These are phyloP conservation scores for Globisporangium camurandrum DNA, from an alignment of 352 stramenopile genomes.

Conservation along the genomic window DNA sequence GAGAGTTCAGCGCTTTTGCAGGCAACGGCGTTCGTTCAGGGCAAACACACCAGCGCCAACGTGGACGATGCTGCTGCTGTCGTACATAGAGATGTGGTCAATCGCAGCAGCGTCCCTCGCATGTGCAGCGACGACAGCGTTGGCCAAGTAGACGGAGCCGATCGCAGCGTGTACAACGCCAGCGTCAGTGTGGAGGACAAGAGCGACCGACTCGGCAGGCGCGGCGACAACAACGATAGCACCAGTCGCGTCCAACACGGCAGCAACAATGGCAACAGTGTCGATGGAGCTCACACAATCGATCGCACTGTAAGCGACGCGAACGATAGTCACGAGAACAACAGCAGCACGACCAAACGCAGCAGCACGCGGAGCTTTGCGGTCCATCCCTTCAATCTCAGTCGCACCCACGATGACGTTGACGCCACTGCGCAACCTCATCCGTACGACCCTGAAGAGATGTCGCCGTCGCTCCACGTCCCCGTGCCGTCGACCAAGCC, in stretches of 20 bases:
- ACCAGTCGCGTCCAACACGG: too few relatives aligned
- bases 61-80: not conserved
- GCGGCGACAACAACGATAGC: too few relatives aligned
- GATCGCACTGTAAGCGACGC: too few relatives aligned
- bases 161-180: not conserved
- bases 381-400: not conserved
- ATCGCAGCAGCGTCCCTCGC: too few relatives aligned
- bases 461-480: constrained; percentile 11
- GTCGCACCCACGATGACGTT: not conserved
- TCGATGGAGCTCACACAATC: not conserved
- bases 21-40: too few relatives aligned
- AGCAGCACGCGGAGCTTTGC: not conserved
- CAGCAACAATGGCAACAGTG: not conserved
- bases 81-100: too few relatives aligned
- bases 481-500: constrained; percentile 20
- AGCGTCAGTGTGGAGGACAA: not conserved
- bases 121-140: not conserved
- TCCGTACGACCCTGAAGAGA: constrained; percentile 7
- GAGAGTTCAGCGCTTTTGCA: too few relatives aligned
- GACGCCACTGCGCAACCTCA: too few relatives aligned
- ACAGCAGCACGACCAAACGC: not conserved
- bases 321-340: not conserved
- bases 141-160: not conserved
- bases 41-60: too few relatives aligned
- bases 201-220: too few relatives aligned